phyloP scores from a whole-genome alignment of 2,329 filamentous ascomycete species.

The Penicillium polonicum region DNA sequence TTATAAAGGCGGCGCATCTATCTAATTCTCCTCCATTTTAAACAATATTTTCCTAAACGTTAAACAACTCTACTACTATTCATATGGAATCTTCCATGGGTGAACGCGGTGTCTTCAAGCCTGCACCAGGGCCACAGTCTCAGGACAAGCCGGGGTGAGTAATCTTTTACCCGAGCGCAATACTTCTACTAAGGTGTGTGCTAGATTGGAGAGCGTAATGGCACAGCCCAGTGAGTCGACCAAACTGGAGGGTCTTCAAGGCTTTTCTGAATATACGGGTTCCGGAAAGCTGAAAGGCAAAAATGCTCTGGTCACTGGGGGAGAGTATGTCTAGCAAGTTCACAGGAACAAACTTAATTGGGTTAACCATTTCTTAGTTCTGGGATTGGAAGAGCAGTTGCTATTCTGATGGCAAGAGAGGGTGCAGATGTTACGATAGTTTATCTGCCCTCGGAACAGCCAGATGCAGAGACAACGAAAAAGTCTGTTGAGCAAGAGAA shows the following conservation, averaged over 20 bases:
- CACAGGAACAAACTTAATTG: slow-evolving; percentile 57
- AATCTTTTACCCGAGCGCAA: neutral
- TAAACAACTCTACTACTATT: neutral
- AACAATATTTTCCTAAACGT: too few relatives aligned
- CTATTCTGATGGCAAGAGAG: slow-evolving; percentile 17
- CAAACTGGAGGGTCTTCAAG: slow-evolving; percentile 30
- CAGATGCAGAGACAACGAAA: slow-evolving; percentile 13
- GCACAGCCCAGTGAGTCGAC: slow-evolving; percentile 35
- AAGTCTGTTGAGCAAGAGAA: slow-evolving; percentile 9
- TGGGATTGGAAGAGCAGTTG: slow-evolving; percentile 16
- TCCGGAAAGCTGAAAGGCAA: slow-evolving; percentile 52
- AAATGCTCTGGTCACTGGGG: slow-evolving; percentile 57
- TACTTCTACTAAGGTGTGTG: neutral
- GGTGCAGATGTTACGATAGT: slow-evolving; percentile 18
- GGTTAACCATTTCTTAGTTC: slow-evolving; percentile 43
- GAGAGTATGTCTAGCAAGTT: slow-evolving; percentile 54
- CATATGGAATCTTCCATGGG: slow-evolving; percentile 27
- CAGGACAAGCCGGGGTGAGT: slow-evolving; percentile 32
- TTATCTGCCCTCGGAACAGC: slow-evolving; percentile 12
- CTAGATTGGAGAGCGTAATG: slow-evolving; percentile 24
- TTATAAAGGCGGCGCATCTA: neutral
- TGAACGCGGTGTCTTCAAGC: slow-evolving; percentile 25
- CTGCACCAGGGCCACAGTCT: slow-evolving; percentile 22
- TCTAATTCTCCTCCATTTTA: neutral
- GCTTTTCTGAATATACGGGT: slow-evolving; percentile 42